phyloP scores from a whole-genome alignment of 306 rosid genomes.

The Cucurbita pepo region DNA sequence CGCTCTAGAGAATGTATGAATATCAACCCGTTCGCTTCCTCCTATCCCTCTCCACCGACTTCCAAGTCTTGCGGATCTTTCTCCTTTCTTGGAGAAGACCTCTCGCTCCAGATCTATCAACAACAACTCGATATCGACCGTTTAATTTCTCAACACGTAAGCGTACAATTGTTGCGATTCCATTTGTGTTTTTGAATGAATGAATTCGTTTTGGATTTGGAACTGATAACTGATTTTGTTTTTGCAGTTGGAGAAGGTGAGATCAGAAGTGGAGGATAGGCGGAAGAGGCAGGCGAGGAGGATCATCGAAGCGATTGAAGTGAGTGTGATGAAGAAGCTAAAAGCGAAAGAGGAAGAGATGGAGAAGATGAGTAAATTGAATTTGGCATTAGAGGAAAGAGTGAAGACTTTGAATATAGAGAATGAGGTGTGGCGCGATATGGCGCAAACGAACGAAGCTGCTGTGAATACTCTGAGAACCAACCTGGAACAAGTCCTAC shows the following conservation, averaged over 20 bases:
- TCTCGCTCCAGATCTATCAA: conserved; percentile 50
- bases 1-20: conserved; percentile 40
- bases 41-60: conserved; percentile 8
- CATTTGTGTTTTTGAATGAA: no score
- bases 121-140: conserved; percentile 56
- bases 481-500: conserved; percentile 45
- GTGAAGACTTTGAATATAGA: conserved; percentile 46
- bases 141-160: conserved; percentile 48
- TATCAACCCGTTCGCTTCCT: conserved; percentile 12
- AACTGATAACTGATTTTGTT: not conserved
- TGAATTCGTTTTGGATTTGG: not conserved
- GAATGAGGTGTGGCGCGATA: conserved; percentile 76
- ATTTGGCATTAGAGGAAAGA: conserved; percentile 64
- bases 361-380: conserved; percentile 52
- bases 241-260: conserved; percentile 66
- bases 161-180: not conserved
- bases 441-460: conserved; percentile 77
- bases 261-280: conserved; percentile 53
- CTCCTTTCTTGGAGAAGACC: conserved; percentile 74
- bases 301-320: conserved; percentile 40
- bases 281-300: conserved; percentile 53
- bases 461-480: conserved; percentile 55
- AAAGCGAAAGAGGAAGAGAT: conserved; percentile 60
- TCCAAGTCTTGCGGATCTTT: conserved; percentile 26
- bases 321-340: conserved; percentile 43